These are phyloP conservation scores for Cercospora sp. DNA, from an alignment of 2,329 filamentous ascomycete species.

Conservation along the genomic window DNA sequence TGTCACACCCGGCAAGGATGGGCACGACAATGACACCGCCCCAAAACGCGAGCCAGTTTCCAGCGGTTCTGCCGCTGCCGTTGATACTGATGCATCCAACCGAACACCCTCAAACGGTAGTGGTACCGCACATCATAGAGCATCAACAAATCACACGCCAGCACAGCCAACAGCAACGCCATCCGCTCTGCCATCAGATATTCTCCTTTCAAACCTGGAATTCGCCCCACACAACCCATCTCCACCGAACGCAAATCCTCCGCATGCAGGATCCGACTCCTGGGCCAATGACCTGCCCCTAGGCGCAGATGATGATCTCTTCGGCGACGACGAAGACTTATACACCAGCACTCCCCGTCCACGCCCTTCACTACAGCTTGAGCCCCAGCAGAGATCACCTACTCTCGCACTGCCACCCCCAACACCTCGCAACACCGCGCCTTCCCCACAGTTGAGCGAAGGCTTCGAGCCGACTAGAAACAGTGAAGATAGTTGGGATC, in stretches of 20 bases:
- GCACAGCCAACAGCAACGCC: not conserved
- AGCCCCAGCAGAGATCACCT: not conserved
- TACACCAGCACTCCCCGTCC: not conserved
- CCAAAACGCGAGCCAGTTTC: not conserved
- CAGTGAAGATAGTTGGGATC: not conserved
- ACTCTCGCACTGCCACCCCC: not conserved
- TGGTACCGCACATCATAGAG: not conserved
- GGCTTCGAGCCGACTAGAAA: not conserved
- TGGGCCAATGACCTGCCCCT: not conserved
- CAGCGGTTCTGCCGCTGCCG: not conserved
- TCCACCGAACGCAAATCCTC: not conserved
- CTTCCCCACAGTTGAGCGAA: not conserved
- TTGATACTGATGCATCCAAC: not conserved
- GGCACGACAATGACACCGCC: not conserved
- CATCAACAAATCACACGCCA: not conserved
- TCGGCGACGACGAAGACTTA: slow-evolving; percentile 2
- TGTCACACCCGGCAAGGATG: not conserved
- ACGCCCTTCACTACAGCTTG: not conserved
- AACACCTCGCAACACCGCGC: slow-evolving; percentile 1
- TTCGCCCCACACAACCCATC: not conserved
- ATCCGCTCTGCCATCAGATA: not conserved
- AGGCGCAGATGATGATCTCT: not conserved
- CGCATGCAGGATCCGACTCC: not conserved
- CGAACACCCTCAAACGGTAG: not conserved
- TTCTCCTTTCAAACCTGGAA: not conserved